Conservation (phyloP, 306 rosid genomes). For the Gastrolobium villosum region DNA sequence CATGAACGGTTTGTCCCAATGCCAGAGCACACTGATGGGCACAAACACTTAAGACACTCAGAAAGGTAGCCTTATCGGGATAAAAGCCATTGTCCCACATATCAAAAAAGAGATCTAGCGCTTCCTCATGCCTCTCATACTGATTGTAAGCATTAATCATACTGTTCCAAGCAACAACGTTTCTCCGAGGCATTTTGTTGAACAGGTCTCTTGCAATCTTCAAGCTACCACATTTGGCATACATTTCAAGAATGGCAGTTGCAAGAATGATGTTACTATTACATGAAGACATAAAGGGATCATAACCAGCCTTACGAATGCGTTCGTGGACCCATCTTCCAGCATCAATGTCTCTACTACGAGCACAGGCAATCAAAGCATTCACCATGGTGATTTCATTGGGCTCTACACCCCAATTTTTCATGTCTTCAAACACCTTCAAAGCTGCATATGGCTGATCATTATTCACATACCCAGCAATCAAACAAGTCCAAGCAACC, state of each 20-base stretch:
- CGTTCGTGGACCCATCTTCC: conserved; percentile 65
- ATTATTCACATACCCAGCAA: conserved; percentile 66
- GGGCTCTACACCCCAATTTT: conserved; percentile 57
- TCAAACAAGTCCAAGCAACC: conserved; percentile 86
- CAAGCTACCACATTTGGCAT: conserved; percentile 81
- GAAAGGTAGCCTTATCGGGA: conserved; percentile 67
- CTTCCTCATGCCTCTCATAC: conserved; percentile 62
- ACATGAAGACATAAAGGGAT: conserved; percentile 58
- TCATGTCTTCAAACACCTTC: conserved; percentile 66
- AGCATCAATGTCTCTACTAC: conserved; percentile 62
- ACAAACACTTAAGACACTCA: conserved; percentile 67
- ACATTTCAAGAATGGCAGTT: conserved; percentile 76
- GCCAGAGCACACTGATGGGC: conserved; percentile 60
- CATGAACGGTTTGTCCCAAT: conserved; percentile 73
- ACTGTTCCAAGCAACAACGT: conserved; percentile 74
- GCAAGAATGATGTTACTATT: conserved; percentile 70
- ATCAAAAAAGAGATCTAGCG: conserved; percentile 55
- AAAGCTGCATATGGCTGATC: conserved; percentile 54
- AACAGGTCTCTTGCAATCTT: conserved; percentile 67
- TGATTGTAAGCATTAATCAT: conserved; percentile 73
- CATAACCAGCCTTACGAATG: conserved; percentile 62
- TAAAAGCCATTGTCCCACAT: conserved; percentile 54
- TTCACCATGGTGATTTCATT: conserved; percentile 82
- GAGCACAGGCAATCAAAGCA: conserved; percentile 80
- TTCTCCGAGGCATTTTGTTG: conserved; percentile 69